A percentile compares a stretch with the other conserved stretches of the same genome.
Conservation (phyloP, 768 basidiomycete genomes). For the Tricholomella constricta region DNA sequence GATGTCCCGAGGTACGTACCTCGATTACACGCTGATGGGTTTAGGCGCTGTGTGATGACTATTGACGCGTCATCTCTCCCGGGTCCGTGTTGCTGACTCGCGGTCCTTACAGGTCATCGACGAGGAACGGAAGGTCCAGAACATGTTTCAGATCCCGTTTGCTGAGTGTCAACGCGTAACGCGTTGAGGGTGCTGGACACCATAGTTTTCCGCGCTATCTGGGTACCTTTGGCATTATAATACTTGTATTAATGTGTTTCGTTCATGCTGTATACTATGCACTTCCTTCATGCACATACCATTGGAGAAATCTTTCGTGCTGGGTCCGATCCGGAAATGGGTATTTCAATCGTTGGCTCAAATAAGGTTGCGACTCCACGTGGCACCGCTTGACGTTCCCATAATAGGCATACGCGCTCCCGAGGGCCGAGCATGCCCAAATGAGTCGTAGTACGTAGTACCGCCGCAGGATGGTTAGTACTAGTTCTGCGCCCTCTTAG, state of each 20-base stretch:
- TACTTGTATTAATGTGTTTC: constrained; percentile 14
- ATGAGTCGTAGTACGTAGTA: too few relatives aligned
- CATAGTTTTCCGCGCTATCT: constrained; percentile 2
- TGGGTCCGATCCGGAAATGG: too few relatives aligned
- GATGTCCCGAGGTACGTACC: constrained; percentile 39
- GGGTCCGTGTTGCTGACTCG: background rate
- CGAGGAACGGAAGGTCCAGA: constrained; percentile 46
- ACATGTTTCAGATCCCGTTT: constrained; percentile 47
- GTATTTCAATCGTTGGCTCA: background rate
- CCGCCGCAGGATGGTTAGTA: too few relatives aligned
- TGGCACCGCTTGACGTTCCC: too few relatives aligned
- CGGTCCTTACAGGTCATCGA: constrained; percentile 35
- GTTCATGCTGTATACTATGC: constrained; percentile 11
- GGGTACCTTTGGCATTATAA: constrained; percentile 3
- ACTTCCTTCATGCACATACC: background rate
- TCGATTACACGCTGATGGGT: background rate
- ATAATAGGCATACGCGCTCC: background rate
- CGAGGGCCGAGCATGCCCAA: too few relatives aligned
- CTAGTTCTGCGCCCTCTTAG: too few relatives aligned
- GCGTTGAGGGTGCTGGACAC: constrained; percentile 26
- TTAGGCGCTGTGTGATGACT: background rate
- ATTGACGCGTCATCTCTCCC: background rate
- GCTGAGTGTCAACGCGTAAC: constrained; percentile 41
- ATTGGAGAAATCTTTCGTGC: background rate
- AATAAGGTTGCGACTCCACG: background rate